phyloP scores from a whole-genome alignment of 2,329 filamentous ascomycete genomes.

The Paecilomyces fulvus region DNA sequence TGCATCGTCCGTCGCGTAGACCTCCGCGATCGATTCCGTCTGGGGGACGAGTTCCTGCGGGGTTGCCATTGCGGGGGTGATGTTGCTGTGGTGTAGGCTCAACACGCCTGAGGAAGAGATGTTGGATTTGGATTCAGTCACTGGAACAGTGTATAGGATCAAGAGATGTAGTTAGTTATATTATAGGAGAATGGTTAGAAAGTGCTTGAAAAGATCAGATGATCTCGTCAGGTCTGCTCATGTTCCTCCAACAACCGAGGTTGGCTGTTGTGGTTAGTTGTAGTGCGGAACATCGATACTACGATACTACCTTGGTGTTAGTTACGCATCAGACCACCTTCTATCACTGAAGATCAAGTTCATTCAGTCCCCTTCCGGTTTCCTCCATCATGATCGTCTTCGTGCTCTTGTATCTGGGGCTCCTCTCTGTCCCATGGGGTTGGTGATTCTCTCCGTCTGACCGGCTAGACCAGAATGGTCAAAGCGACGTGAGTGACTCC shows the following conservation, averaged over 20 bases:
- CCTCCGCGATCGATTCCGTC: conserved; percentile 65
- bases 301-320: neutral
- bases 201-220: neutral
- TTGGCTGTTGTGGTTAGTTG: neutral
- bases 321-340: neutral
- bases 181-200: neutral
- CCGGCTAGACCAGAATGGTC: neutral
- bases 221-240: neutral
- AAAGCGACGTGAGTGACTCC: too few relatives aligned
- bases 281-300: neutral
- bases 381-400: neutral
- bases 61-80: conserved; percentile 28
- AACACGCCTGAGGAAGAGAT: neutral
- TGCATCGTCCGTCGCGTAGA: conserved; percentile 71
- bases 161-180: neutral
- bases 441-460: neutral
- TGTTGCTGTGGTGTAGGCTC: neutral
- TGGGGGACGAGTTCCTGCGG: conserved; percentile 56
- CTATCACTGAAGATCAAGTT: too few relatives aligned
- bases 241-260: neutral
- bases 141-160: neutral
- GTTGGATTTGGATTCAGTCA: neutral
- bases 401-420: neutral
- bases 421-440: neutral
- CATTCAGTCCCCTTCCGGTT: neutral